Percentiles rank a stretch among this genome's conserved stretches.
Conservation (phyloP, 495 filamentous ascomycete species). For the Jackrogersella multiformis region DNA sequence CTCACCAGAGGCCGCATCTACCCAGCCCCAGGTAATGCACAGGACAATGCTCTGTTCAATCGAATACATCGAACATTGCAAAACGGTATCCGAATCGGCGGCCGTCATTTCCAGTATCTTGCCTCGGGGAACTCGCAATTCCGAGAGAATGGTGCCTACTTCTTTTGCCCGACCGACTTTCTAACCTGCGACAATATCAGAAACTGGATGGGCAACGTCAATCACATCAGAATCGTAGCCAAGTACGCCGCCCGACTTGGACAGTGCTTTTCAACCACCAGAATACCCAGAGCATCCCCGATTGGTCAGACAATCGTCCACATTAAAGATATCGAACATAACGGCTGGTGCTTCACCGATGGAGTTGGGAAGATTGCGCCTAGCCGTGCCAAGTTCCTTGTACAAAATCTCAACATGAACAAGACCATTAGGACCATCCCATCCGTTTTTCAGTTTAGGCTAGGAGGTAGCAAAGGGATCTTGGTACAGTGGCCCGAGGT, state of each 20-base stretch:
- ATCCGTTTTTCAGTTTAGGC: slow-evolving; percentile 89
- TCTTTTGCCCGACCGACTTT: slow-evolving; percentile 73
- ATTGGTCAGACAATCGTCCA: slow-evolving; percentile 48
- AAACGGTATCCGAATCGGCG: slow-evolving; percentile 84
- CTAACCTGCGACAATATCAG: slow-evolving; percentile 78
- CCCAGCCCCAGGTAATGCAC: slow-evolving; percentile 55
- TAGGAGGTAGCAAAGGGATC: slow-evolving; percentile 92
- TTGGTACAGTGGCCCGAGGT: slow-evolving; percentile 74
- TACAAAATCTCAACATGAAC: slow-evolving; percentile 67
- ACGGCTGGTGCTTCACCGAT: slow-evolving; percentile 81
- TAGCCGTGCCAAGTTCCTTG: slow-evolving; percentile 75
- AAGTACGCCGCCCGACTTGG: slow-evolving; percentile 89
- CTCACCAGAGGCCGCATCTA: slow-evolving; percentile 57
- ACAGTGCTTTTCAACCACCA: slow-evolving; percentile 95
- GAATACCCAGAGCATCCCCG: slow-evolving; percentile 57
- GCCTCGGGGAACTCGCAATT: slow-evolving; percentile 97
- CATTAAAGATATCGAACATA: slow-evolving; percentile 71
- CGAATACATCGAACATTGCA: slow-evolving; percentile 74
- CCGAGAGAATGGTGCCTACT: slow-evolving; percentile 90
- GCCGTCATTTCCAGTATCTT: slow-evolving; percentile 85
- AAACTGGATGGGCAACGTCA: slow-evolving; percentile 90
- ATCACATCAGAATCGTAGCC: slow-evolving; percentile 77
- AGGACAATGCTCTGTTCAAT: slow-evolving; percentile 77
- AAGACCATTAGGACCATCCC: slow-evolving; percentile 62
- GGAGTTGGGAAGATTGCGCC: slow-evolving; percentile 92